Evolutionary conservation across 169 alveolate species (phyloP).

Genomic region (Plasmodium reichenowi): DNA sequence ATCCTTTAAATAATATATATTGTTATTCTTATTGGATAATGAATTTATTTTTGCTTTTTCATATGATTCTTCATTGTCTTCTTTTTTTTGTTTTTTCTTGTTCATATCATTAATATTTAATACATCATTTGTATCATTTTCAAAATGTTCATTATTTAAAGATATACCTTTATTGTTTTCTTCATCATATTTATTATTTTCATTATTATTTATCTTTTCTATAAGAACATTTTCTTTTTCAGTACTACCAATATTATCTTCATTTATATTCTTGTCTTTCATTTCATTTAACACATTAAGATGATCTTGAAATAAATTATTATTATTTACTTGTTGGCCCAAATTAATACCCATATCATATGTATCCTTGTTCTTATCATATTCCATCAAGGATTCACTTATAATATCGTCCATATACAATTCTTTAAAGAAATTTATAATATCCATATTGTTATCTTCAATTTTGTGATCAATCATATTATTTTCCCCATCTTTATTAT

Average conservation of each 20-base stretch:
- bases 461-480: background rate
- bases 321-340: background rate
- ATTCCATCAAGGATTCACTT: background rate
- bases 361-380: background rate
- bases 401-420: constrained; percentile 14
- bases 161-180: background rate
- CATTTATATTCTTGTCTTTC: background rate
- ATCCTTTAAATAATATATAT: constrained; percentile 14
- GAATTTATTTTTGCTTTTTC: background rate
- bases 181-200: background rate
- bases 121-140: background rate
- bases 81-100: too few relatives aligned
- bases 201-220: background rate
- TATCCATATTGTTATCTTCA: constrained; percentile 19
- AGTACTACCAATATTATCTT: background rate
- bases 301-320: background rate
- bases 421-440: constrained; percentile 36
- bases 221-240: too few relatives aligned
- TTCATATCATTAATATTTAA: background rate
- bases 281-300: background rate
- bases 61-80: background rate
- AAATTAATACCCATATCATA: background rate
- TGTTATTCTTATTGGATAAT: background rate
- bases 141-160: background rate
- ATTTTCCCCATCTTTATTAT: background rate